Base-by-base conservation (phyloP, 2,329 filamentous ascomycete species). In the Didymellaceae sp. region DNA sequence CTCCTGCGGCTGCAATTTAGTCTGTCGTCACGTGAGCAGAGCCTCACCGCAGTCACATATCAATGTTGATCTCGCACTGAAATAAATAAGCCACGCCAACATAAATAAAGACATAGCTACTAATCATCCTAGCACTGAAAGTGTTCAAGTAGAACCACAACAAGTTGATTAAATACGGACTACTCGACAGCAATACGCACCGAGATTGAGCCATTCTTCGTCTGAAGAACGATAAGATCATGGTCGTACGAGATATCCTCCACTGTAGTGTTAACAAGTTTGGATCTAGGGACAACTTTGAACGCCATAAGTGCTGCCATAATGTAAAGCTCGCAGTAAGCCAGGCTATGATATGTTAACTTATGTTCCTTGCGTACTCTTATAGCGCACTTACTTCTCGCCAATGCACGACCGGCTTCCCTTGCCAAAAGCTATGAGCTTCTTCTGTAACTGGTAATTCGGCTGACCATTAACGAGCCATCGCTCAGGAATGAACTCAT, bases 401-500 rank as follows among this genome's bases (percentile, higher is more conserved):
- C 68, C 68, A 44, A 72, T 60, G 32, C 68, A 72, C 38, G 51
- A 54, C 16, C 68, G 51, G 20, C 48, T 63, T 5, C 68, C 68
- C 30, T 68, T 71, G 22, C 58, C 59, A 39, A 66, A 66, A 16
- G 61, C 54, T 38, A 66, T 62, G 25, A 66, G 52, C 28, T 63
- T 64, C 45, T 62, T 63, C 41, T 58, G 52, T 13, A 65, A 32
- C 24, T 54, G 45, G 16, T 60, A 61, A 42, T 63, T 58, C 16
- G 54, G 58, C 28, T 56, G 49, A 7, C 54, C 58, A 21, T 63
- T 49, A 16, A 58, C 41, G 2, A 74, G 54, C 72, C 71, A 75
- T 9, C 72, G 59, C 44, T 73, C 65, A 3, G 70, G 70, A 5
- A 53, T 33, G 41, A 73, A 73, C 1, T 61, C 56, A 14, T 62